These are phyloP conservation scores for Lepidium africanum DNA, from an alignment of 345 rosid species.

Conservation along the genomic window DNA sequence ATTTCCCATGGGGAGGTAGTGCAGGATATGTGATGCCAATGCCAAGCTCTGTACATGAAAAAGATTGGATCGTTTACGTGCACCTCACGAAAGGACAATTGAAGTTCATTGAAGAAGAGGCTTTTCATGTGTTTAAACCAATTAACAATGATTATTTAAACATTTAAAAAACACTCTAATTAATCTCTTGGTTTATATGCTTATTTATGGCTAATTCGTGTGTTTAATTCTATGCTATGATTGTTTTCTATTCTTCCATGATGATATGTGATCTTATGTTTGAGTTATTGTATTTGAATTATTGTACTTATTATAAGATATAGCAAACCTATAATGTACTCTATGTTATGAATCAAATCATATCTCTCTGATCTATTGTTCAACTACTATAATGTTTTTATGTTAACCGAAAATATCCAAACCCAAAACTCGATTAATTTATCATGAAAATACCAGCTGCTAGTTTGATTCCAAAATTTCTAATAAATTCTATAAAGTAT, in stretches of 20 bases:
- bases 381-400: not conserved
- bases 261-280: not conserved
- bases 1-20: slow-evolving; percentile 44
- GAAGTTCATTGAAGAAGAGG: slow-evolving; percentile 32
- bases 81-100: slow-evolving; percentile 29
- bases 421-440: no score
- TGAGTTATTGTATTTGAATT: slow-evolving; percentile 4
- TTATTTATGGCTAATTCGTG: not conserved
- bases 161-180: not conserved
- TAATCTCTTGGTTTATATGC: not conserved
- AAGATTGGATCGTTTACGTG: slow-evolving; percentile 48
- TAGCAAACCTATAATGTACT: not conserved
- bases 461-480: no score
- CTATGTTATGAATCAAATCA: not conserved
- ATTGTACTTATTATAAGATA: not conserved
- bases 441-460: no score
- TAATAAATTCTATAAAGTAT: no score
- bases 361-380: not conserved
- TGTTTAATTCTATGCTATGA: not conserved
- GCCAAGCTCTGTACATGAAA: slow-evolving; percentile 35
- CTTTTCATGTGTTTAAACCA: slow-evolving; percentile 30
- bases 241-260: not conserved
- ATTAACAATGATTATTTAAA: slow-evolving; percentile 27
- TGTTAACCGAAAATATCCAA: no score
- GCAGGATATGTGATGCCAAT: slow-evolving; percentile 48